Evolutionary conservation across 257 asterid species (phyloP).

Genomic region (Knoxia roxburghii): DNA sequence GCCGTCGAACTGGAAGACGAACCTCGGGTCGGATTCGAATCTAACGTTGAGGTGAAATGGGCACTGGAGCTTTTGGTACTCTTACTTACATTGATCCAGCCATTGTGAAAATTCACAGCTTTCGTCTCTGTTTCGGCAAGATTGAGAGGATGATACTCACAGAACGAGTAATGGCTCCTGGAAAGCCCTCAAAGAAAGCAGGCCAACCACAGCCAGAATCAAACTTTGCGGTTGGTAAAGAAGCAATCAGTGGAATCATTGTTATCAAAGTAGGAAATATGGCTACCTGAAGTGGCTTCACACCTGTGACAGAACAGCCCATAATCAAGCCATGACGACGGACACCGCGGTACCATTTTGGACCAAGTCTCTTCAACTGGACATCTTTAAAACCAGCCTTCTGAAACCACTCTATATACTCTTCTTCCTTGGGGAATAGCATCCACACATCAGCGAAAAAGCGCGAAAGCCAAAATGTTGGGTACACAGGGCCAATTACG

Average conservation of each 20-base stretch:
- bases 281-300: conserved; percentile 34
- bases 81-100: conserved; percentile 62
- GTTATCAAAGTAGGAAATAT: not conserved
- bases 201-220: too few relatives aligned
- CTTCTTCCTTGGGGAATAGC: conserved; percentile 42
- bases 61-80: conserved; percentile 37
- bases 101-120: conserved; percentile 50
- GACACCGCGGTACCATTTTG: conserved; percentile 43
- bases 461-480: conserved; percentile 40
- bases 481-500: conserved; percentile 41
- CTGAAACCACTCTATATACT: conserved; percentile 39
- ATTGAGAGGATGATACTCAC: too few relatives aligned
- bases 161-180: too few relatives aligned
- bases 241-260: not conserved
- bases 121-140: too few relatives aligned
- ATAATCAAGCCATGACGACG: conserved; percentile 39
- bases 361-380: conserved; percentile 37
- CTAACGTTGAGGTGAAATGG: conserved; percentile 62
- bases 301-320: conserved; percentile 49
- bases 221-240: too few relatives aligned
- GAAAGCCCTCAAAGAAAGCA: too few relatives aligned
- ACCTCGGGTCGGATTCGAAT: conserved; percentile 91
- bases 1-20: conserved; percentile 84
- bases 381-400: conserved; percentile 41
- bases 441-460: conserved; percentile 41